phyloP scores from a whole-genome alignment of 331 rosid species.

The Dryas integrifolia region DNA sequence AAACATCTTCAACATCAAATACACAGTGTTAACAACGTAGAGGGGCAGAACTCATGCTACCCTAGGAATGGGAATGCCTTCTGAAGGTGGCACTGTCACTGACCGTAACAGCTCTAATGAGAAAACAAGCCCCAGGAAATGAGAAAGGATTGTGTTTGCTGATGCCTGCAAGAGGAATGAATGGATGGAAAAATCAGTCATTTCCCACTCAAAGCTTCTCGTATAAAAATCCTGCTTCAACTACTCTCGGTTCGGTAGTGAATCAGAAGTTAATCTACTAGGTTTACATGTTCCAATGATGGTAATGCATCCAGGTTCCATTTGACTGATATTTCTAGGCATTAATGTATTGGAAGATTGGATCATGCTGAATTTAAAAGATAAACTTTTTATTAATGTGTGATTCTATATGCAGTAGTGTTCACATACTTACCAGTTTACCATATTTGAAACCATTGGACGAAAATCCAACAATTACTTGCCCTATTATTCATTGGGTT shows the following conservation, averaged over 20 bases:
- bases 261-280: not conserved
- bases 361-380: no score
- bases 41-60: conserved; percentile 39
- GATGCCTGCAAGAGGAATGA: conserved; percentile 63
- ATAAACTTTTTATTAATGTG: no score
- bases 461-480: no score
- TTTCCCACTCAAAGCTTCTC: not conserved
- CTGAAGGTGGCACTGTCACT: conserved; percentile 67
- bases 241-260: not conserved
- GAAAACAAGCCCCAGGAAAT: conserved; percentile 85
- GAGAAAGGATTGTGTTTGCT: conserved; percentile 92
- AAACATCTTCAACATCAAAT: conserved; percentile 7
- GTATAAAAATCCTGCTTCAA: not conserved
- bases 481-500: not conserved
- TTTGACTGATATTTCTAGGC: no score
- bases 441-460: no score
- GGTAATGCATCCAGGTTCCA: no score
- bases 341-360: no score
- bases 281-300: no score
- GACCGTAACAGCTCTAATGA: conserved; percentile 88
- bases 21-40: not conserved
- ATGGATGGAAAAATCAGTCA: not conserved
- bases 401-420: no score
- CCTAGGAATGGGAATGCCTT: conserved; percentile 55
- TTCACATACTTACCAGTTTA: not conserved